phyloP scores from a whole-genome alignment of 208 protist species.

The Leishmania braziliensis region DNA sequence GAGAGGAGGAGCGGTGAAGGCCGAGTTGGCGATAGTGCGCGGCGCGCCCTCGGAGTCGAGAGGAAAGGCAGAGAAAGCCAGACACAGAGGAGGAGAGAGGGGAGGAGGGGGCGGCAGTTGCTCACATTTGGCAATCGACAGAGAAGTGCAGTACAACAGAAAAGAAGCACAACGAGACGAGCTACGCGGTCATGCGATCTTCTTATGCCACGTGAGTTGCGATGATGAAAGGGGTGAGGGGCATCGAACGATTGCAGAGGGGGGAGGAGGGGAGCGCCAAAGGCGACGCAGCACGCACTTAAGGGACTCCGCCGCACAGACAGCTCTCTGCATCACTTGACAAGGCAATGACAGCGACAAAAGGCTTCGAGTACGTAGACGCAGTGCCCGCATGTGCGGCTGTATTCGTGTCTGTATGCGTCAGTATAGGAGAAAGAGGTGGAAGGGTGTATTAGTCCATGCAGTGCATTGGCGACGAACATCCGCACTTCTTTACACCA shows the following conservation, averaged over 20 bases:
- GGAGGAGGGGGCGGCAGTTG: too few species aligned
- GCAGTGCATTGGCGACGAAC: not conserved
- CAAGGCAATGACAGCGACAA: not conserved
- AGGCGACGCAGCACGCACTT: not conserved
- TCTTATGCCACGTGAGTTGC: not conserved
- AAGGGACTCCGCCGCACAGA: not conserved
- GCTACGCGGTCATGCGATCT: not conserved
- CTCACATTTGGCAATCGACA: too few species aligned
- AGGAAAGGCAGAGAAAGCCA: too few species aligned
- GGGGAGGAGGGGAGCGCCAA: not conserved
- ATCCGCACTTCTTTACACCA: not conserved
- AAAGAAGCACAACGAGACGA: too few species aligned
- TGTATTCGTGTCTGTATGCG: not conserved
- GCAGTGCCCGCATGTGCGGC: not conserved
- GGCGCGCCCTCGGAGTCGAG: too few species aligned
- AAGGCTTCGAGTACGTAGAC: not conserved
- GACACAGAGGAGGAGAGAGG: too few species aligned
- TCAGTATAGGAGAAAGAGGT: not conserved
- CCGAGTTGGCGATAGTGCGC: too few species aligned
- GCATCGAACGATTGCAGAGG: not conserved
- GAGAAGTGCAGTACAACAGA: too few species aligned
- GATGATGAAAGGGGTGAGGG: not conserved
- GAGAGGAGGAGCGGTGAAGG: too few species aligned
- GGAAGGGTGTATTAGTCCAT: not conserved
- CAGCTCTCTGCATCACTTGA: not conserved